Conservation (phyloP, 768 basidiomycete genomes). For the Termitomyces sp. region DNA sequence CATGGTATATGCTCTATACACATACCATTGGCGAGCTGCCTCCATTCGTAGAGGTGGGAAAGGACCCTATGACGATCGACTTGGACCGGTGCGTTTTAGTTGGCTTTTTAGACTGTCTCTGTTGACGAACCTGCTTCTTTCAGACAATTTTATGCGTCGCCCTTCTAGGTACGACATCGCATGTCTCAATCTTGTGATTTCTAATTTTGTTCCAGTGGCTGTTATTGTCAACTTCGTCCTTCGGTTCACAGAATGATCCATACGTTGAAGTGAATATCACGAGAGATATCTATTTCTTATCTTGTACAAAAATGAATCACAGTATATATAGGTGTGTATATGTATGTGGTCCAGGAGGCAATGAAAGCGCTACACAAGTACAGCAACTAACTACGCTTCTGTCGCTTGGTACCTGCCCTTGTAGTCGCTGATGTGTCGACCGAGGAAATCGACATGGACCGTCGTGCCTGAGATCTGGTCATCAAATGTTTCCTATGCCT, state of each 20-base stretch:
- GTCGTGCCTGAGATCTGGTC: slow-evolving; percentile 34
- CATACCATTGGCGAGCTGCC: slow-evolving; percentile 94
- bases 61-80: slow-evolving; percentile 93
- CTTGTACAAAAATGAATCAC: not conserved
- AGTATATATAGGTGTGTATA: not conserved
- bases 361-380: not conserved
- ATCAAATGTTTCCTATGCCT: not conserved
- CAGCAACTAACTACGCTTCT: slow-evolving; percentile 40
- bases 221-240: slow-evolving; percentile 83
- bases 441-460: slow-evolving; percentile 73
- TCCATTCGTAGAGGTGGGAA: slow-evolving; percentile 88
- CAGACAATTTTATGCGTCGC: slow-evolving; percentile 83
- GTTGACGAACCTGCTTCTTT: not conserved
- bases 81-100: slow-evolving; percentile 76
- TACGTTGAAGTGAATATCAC: not conserved
- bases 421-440: slow-evolving; percentile 56
- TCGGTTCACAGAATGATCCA: slow-evolving; percentile 51
- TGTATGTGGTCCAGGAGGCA: not conserved
- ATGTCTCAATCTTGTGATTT: not conserved
- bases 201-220: slow-evolving; percentile 48
- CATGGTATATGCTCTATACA: slow-evolving; percentile 93
- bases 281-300: not conserved
- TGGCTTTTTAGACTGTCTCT: not conserved
- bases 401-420: slow-evolving; percentile 50
- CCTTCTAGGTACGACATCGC: slow-evolving; percentile 55